These are phyloP conservation scores for Lactarius quietus DNA, from an alignment of 768 basidiomycete species.

Conservation along the genomic window DNA sequence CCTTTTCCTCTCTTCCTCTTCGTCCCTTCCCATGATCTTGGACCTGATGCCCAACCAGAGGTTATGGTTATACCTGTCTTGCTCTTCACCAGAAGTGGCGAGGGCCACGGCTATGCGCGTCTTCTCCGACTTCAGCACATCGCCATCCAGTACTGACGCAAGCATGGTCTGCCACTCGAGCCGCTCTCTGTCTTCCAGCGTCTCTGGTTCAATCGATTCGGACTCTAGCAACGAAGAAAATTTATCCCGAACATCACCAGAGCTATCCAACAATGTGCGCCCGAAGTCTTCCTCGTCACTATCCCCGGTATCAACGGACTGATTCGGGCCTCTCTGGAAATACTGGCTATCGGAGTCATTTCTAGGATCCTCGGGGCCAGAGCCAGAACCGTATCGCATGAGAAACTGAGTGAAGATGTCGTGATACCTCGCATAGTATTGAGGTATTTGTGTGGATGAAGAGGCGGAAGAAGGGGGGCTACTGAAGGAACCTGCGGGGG, in stretches of 20 bases:
- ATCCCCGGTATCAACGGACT: slow-evolving; percentile 63
- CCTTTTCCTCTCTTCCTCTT: slow-evolving; percentile 76
- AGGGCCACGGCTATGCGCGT: slow-evolving; percentile 83
- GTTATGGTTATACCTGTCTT: slow-evolving; percentile 60
- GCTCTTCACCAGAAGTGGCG: slow-evolving; percentile 64
- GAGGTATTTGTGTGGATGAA: slow-evolving; percentile 30
- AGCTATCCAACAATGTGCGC: slow-evolving; percentile 40
- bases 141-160: slow-evolving; percentile 87
- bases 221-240: slow-evolving; percentile 54
- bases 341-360: slow-evolving; percentile 84
- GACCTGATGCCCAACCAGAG: slow-evolving; percentile 93
- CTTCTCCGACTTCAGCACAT: slow-evolving; percentile 94
- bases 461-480: slow-evolving; percentile 32
- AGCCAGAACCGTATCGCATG: slow-evolving; percentile 64
- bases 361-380: slow-evolving; percentile 60
- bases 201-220: slow-evolving; percentile 62
- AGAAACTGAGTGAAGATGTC: slow-evolving; percentile 81
- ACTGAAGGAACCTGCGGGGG: slow-evolving; percentile 28
- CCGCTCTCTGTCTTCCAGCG: slow-evolving; percentile 72
- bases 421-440: slow-evolving; percentile 41
- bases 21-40: slow-evolving; percentile 71
- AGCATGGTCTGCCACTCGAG: slow-evolving; percentile 97
- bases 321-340: slow-evolving; percentile 66
- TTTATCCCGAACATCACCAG: slow-evolving; percentile 48
- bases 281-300: slow-evolving; percentile 72